Evolutionary conservation across 2,329 filamentous ascomycete genomes (phyloP), one percentile per base, ranked within the genome.

Genomic region (Thelonectria olida): DNA sequence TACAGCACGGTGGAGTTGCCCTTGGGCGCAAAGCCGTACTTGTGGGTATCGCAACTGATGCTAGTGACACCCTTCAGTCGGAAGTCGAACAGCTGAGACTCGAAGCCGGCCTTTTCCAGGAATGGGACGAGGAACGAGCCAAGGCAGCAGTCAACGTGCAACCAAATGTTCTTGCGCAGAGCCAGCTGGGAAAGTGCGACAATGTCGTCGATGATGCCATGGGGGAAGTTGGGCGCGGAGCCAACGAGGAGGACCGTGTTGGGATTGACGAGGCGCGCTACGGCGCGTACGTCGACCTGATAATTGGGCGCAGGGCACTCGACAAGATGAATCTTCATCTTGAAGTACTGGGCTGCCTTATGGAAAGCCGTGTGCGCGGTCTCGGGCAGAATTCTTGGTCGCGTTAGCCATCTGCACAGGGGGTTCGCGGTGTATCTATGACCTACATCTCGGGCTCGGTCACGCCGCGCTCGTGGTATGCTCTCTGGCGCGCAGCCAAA

Each of bases 11-110:
- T 96, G 53, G 91, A 96, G 84, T 97, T 99, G 68, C 96, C 96
- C 82, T 99, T 99, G 54, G 96, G 96, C 1, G 96, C 96, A 75
- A 99, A 99, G 36, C 96, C 96, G 76, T 99, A 99, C 78, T 99
- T 99, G 85, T 99, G 96, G 3, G 96, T 99, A 76, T 99, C 96
- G 77, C 94, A 96, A 68, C 90, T 93, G 77, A 99, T 98, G 77
- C 91, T 95, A 4, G 95, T 97, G 36, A 99, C 96, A 70, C 96
- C 96, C 68, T 92, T 93, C 61, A 96, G 88, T 57, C 92, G 89
- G 86, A 99, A 99, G 78, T 99, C 96, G 74, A 98, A 98, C 5
- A 88, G 89, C 69, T 91, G 88, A 20, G 91, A 86, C 64, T 96
- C 92, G 77, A 97, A 98, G 44, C 96, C 96, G n/a, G 96, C 93